A percentile compares a stretch with the other conserved stretches of the same genome.
These are phyloP conservation scores for Lolium perenne DNA, from an alignment of 176 grass and related monocot genomes.

Conservation along the genomic window DNA sequence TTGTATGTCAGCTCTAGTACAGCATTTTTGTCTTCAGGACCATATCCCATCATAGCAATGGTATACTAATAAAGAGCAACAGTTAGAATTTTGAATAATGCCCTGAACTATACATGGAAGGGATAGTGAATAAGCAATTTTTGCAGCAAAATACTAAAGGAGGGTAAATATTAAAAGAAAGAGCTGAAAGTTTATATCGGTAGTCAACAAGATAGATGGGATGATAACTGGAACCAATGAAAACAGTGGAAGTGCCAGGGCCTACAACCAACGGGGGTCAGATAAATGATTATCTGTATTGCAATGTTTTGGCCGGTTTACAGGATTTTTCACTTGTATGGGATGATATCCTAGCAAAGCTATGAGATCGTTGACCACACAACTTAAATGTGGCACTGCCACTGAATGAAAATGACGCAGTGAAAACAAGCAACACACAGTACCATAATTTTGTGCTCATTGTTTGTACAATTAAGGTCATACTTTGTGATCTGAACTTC, in stretches of 20 bases:
- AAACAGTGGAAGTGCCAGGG: not conserved
- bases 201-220: conserved; percentile 3
- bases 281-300: not conserved
- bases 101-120: conserved; percentile 7
- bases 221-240: not conserved
- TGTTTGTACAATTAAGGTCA: not conserved
- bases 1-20: conserved; percentile 97
- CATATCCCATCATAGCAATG: conserved; percentile 98
- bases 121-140: conserved; percentile 27
- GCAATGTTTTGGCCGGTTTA: not conserved
- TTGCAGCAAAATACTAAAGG: not conserved
- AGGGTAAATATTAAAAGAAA: conserved; percentile 29
- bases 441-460: not conserved
- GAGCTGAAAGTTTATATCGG: conserved; percentile 28
- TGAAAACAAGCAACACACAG: conserved; percentile 11
- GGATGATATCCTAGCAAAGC: not conserved
- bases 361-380: not conserved
- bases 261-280: not conserved
- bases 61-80: conserved; percentile 64
- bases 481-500: not conserved
- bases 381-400: not conserved
- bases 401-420: conserved; percentile 8
- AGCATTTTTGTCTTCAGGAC: conserved; percentile 94
- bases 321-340: not conserved
- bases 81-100: conserved; percentile 8